phyloP scores from a whole-genome alignment of 441 rosid genomes.

The Mallotus repandus region DNA sequence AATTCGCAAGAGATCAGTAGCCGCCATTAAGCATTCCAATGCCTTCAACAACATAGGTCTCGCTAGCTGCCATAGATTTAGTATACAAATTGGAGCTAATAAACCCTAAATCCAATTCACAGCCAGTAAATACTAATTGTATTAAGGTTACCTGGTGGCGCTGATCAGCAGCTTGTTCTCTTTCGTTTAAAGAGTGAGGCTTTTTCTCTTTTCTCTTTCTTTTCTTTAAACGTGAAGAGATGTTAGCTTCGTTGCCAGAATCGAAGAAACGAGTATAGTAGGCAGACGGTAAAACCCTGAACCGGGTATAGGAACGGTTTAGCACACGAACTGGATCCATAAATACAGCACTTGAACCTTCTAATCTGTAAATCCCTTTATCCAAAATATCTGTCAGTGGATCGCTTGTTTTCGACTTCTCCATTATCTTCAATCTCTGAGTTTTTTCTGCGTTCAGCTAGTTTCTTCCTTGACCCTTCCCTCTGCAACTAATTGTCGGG shows the following conservation, averaged over 20 bases:
- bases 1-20: conserved; percentile 43
- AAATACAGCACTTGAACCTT: conserved; percentile 44
- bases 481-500: no score
- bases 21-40: conserved; percentile 44
- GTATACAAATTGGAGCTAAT: neutral
- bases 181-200: conserved; percentile 44
- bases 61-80: conserved; percentile 38
- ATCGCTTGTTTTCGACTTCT: conserved; percentile 28
- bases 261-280: conserved; percentile 78
- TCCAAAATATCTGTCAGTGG: conserved; percentile 43
- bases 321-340: conserved; percentile 75
- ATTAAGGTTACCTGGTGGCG: conserved; percentile 58
- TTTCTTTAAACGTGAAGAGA: conserved; percentile 41
- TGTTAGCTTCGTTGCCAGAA: conserved; percentile 21
- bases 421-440: conserved; percentile 28
- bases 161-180: conserved; percentile 58
- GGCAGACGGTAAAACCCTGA: conserved; percentile 52
- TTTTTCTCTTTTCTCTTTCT: conserved; percentile 54
- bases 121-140: no score
- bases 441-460: neutral
- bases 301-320: conserved; percentile 57
- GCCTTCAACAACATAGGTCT: conserved; percentile 53
- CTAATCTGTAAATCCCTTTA: conserved; percentile 57
- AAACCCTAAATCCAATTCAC: neutral
- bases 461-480: no score